These are phyloP conservation scores for Geotrichum bryndzae DNA, from an alignment of 1,139 yeast genomes.

Conservation along the genomic window DNA sequence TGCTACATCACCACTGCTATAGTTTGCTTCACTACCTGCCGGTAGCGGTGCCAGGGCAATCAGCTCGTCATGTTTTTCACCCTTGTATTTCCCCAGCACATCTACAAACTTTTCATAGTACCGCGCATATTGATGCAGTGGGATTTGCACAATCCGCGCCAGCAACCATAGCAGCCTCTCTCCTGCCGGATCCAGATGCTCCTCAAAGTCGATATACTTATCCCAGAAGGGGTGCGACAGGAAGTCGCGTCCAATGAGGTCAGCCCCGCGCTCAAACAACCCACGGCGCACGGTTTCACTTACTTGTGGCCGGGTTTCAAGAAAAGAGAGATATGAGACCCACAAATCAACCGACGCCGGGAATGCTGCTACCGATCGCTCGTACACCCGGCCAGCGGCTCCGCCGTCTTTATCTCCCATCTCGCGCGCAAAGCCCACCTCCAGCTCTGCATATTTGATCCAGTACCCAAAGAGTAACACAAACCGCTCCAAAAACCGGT, in stretches of 20 bases:
- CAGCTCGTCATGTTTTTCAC: slow-evolving; percentile 1
- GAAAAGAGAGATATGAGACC: slow-evolving; percentile 52
- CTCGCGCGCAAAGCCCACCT: slow-evolving; percentile 49
- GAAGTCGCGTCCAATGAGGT: slow-evolving; percentile 64
- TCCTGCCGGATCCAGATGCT: slow-evolving; percentile 15
- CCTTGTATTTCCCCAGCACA: slow-evolving; percentile 1
- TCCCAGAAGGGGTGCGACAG: slow-evolving; percentile 72
- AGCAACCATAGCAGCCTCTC: slow-evolving; percentile 40
- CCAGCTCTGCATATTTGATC: slow-evolving; percentile 66
- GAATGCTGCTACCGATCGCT: slow-evolving; percentile 47
- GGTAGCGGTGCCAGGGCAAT: slow-evolving; percentile 12
- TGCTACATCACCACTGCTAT: background rate
- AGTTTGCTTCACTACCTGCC: background rate
- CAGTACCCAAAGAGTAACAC: slow-evolving; percentile 77
- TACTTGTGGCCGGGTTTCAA: slow-evolving; percentile 24
- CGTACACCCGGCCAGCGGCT: slow-evolving; percentile 39
- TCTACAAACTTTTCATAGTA: slow-evolving; percentile 37
- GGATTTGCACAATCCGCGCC: slow-evolving; percentile 60
- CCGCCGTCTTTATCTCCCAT: slow-evolving; percentile 39
- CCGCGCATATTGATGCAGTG: slow-evolving; percentile 68
- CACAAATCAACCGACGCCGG: slow-evolving; percentile 63
- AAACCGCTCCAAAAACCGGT: slow-evolving; percentile 51
- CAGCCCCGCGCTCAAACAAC: slow-evolving; percentile 60
- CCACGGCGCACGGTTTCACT: slow-evolving; percentile 18
- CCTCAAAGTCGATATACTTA: slow-evolving; percentile 53